These are phyloP conservation scores for Botrytis fragariae DNA, from an alignment of 2,329 filamentous ascomycete genomes.

Conservation along the genomic window DNA sequence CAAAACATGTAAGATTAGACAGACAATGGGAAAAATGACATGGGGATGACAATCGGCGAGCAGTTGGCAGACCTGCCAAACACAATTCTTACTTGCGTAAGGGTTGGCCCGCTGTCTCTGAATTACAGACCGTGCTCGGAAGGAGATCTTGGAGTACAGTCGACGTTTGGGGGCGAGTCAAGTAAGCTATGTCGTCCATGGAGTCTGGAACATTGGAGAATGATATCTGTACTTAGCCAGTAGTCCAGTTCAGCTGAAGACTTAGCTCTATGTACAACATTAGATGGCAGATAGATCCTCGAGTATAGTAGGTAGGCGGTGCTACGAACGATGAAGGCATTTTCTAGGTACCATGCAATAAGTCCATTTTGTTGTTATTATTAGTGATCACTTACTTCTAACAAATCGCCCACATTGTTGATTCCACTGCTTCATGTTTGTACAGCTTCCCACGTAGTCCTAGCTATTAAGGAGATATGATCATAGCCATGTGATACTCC, in stretches of 20 bases:
- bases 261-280: constrained; percentile 6
- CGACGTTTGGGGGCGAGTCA: constrained; percentile 9
- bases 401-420: not conserved
- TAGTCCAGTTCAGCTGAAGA: constrained; percentile 6
- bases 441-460: not conserved
- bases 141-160: not conserved
- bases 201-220: constrained; percentile 9
- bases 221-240: constrained; percentile 10
- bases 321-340: constrained; percentile 1
- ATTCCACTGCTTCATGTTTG: not conserved
- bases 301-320: not conserved
- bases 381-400: not conserved
- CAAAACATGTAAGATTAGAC: constrained; percentile 7
- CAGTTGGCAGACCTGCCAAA: not conserved
- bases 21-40: not conserved
- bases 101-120: not conserved
- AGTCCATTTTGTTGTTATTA: not conserved
- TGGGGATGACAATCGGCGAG: not conserved
- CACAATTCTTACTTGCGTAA: constrained; percentile 5
- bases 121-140: constrained; percentile 8
- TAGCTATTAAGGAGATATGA: not conserved
- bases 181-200: not conserved
- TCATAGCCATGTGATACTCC: not conserved
- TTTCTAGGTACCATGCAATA: not conserved
- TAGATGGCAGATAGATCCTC: constrained; percentile 4